Base-by-base conservation (phyloP, 2,329 filamentous ascomycete species). In the Aspergillus sp. region DNA sequence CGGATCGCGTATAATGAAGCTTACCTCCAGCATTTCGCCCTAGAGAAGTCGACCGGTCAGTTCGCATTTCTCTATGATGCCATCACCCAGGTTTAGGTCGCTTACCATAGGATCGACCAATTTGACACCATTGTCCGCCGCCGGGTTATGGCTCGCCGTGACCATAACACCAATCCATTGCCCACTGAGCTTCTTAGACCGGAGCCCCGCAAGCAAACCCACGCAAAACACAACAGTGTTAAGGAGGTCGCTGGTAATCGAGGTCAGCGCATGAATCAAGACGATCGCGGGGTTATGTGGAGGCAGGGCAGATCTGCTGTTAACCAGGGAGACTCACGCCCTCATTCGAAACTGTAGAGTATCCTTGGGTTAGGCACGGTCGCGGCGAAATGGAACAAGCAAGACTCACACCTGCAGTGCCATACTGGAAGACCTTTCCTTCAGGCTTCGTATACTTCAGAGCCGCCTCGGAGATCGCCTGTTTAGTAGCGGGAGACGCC, bases 131-230 rank as follows among this genome's bases (percentile, higher is more conserved):
- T 94, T 94, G 64, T 94, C 86, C 48, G 77, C 72, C 20, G 86
- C 81, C 12, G 84, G 84, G 64, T 94, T 94, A 70, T 94, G 86
- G 53, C 84, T 93, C 41, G 86, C 86, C 26, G 86, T 94, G 60
- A 94, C 83, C 86, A 94, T 94, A 47, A 98, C 81, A 53, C 91
- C 91, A 53, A 98, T 93, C 49, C 85, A 82, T 67, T 93, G 84
- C 44, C 86, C 82, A 58, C 81, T 80, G 49, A 93, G 76, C 64
- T 91, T 93, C 57, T 86, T 83, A 44, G 86, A 95, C 42, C 91
- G 82, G 32, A 96, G 74, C 35, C 83, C 78, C 19, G 91, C 85
- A 36, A 95, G 76, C 40, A 98, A 75, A 32, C 89, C 91, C 44
- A 95, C 88, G 29, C 88, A 81, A 64, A 89, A 95, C 48, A 93